A percentile compares a stretch with the other conserved stretches of the same genome.
These are phyloP conservation scores for Suillus discolor DNA, from an alignment of 768 basidiomycete species.

Conservation along the genomic window DNA sequence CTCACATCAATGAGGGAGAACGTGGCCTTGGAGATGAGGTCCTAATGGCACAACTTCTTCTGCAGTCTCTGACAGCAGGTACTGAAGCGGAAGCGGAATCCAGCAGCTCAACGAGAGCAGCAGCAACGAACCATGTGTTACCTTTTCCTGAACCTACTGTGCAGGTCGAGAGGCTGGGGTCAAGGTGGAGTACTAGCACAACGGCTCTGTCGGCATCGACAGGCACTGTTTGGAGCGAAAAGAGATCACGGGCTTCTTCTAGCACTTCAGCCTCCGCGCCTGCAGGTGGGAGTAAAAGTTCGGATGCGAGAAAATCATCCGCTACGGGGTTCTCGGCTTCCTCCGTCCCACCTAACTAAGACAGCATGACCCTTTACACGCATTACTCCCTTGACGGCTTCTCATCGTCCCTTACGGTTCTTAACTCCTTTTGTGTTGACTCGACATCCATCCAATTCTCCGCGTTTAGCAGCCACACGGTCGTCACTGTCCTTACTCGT, in stretches of 20 bases:
- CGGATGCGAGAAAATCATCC: not conserved
- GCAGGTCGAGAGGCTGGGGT: constrained; percentile 21
- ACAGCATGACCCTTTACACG: not conserved
- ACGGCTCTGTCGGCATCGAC: constrained; percentile 25
- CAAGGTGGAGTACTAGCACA: constrained; percentile 36
- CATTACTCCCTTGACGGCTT: not conserved
- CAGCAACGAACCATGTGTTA: constrained; percentile 12
- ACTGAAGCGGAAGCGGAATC: constrained; percentile 5
- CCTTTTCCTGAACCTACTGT: constrained; percentile 18
- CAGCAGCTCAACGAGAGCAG: not conserved
- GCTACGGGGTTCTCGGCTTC: not conserved
- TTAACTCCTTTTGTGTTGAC: constrained; percentile 1
- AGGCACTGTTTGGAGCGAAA: not conserved
- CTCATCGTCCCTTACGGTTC: not conserved
- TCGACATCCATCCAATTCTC: not conserved
- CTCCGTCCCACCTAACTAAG: not conserved
- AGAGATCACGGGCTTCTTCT: not conserved
- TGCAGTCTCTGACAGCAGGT: constrained; percentile 29
- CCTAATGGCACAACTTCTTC: constrained; percentile 30
- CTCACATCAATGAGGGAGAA: constrained; percentile 12
- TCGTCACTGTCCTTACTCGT: constrained; percentile 3
- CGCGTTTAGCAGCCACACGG: not conserved
- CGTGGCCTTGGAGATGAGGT: constrained; percentile 31
- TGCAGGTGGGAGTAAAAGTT: not conserved
- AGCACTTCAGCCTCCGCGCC: not conserved